A percentile compares a stretch with the other conserved stretches of the same genome.
These are phyloP conservation scores for Parietaria judaica DNA, from an alignment of 306 rosid species.

Conservation along the genomic window DNA sequence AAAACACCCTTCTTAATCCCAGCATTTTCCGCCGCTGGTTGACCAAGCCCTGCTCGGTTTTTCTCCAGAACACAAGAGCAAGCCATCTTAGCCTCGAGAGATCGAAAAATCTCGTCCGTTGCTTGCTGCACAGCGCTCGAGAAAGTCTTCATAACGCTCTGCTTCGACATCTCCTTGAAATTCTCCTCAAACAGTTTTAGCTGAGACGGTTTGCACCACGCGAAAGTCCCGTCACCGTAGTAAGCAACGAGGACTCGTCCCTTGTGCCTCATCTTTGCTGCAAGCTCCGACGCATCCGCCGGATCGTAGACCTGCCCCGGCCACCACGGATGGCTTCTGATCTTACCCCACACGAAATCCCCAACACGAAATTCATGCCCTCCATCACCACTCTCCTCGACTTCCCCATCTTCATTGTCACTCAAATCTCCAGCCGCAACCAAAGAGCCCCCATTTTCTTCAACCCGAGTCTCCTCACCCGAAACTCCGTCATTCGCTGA, in stretches of 20 bases:
- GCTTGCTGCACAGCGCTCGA: slow-evolving; percentile 57
- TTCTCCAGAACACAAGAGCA: slow-evolving; percentile 18
- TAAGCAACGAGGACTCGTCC: slow-evolving; percentile 48
- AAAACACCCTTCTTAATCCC: slow-evolving; percentile 58
- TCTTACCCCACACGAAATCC: slow-evolving; percentile 79
- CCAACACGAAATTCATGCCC: slow-evolving; percentile 39
- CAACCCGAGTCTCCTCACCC: slow-evolving; percentile 18
- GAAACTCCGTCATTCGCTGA: slow-evolving; percentile 7
- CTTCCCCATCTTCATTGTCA: slow-evolving; percentile 32
- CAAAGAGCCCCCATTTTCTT: slow-evolving; percentile 19
- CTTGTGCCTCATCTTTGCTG: slow-evolving; percentile 42
- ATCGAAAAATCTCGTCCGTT: slow-evolving; percentile 44
- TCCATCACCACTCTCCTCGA: slow-evolving; percentile 28
- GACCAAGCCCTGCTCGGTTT: slow-evolving; percentile 15
- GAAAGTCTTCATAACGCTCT: slow-evolving; percentile 38
- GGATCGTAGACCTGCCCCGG: slow-evolving; percentile 67
- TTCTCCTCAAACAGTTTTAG: slow-evolving; percentile 59
- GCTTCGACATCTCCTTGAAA: slow-evolving; percentile 48
- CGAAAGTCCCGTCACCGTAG: slow-evolving; percentile 66
- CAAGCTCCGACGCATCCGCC: slow-evolving; percentile 41
- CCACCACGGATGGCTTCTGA: slow-evolving; percentile 78
- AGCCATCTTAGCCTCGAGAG: slow-evolving; percentile 43
- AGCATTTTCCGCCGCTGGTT: slow-evolving; percentile 30
- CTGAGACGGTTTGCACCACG: slow-evolving; percentile 76
- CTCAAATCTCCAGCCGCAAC: slow-evolving; percentile 33